Base-by-base conservation (phyloP, 768 basidiomycete species). In the Artomyces pyxidatus region DNA sequence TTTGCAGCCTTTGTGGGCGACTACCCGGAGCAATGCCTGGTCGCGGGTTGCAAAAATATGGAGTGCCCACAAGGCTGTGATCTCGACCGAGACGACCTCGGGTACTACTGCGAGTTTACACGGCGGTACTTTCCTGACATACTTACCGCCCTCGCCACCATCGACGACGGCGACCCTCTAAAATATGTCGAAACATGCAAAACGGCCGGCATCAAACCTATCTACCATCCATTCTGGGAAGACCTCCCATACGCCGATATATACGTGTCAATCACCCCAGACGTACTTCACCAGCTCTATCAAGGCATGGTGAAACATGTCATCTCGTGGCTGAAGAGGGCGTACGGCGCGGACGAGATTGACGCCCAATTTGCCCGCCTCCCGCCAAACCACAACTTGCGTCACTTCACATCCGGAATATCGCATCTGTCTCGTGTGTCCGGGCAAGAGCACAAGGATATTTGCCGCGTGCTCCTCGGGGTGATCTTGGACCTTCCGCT, bases 401-500 rank as follows among this genome's bases (percentile, higher is more conserved):
- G 58, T n/a, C 47, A 43, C 21, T 59, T 59, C 42, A 32, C 30
- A 32, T 32, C 35, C 16, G 30, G 30, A 32, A 50, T 23, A 21
- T 48, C 35, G n/a, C n/a, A n/a, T n/a, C n/a, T n/a, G n/a, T n/a
- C n/a, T n/a, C n/a, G n/a, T n/a, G n/a, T n/a, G n/a, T 37, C 53
- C 6, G 55, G 55, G 5, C 7, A 17, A 9, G 55, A 56, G 38
- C 52, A 48, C 27, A 19, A 37, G 9, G 50, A 54, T 7, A 51
- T 59, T 9, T 58, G 58, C 32, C 30, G 30, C 30, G 30, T 32
- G 30, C 30, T 32, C 9, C 30, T 32, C 16, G 68, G 62, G 2
- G 37, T 68, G 4, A 51, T 70, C 14, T 42, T 64, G 6, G 63
- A 61, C 30, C 37, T 61, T 11, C 52, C 37, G 4, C 50, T 61